Conservation (phyloP, 495 filamentous ascomycete genomes). For the Neurospora africana region DNA sequence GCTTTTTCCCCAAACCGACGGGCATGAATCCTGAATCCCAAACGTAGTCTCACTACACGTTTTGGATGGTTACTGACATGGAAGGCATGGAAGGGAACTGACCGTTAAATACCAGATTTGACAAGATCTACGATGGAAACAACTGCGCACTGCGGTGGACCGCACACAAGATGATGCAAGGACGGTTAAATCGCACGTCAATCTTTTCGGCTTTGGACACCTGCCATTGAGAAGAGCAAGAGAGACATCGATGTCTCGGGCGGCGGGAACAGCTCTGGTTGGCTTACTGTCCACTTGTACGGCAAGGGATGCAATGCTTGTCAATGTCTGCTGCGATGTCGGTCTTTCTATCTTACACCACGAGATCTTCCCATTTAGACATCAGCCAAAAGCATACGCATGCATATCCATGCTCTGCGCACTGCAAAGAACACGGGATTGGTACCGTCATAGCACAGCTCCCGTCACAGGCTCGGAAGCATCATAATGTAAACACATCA, state of each 20-base stretch:
- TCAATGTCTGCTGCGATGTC: background rate
- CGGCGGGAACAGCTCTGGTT: no score
- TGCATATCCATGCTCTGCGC: background rate
- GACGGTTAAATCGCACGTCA: background rate
- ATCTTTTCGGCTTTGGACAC: background rate
- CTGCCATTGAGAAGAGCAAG: background rate
- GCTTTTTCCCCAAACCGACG: background rate
- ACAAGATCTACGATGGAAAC: background rate
- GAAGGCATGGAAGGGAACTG: background rate
- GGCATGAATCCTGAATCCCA: background rate
- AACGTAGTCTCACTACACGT: background rate
- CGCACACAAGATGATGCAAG: background rate
- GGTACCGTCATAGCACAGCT: background rate
- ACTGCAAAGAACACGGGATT: background rate
- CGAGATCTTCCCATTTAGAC: background rate
- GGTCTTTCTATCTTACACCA: background rate
- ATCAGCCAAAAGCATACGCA: background rate
- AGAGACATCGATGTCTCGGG: background rate
- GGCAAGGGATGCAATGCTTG: background rate
- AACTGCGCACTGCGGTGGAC: background rate
- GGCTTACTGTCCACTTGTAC: background rate
- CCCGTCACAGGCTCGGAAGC: background rate
- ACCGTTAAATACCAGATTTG: background rate
- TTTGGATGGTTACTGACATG: background rate
- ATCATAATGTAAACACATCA: background rate